Percentiles rank a stretch among this genome's conserved stretches.
phyloP scores from a whole-genome alignment of 306 rosid species.

The Cucurbita pepo region DNA sequence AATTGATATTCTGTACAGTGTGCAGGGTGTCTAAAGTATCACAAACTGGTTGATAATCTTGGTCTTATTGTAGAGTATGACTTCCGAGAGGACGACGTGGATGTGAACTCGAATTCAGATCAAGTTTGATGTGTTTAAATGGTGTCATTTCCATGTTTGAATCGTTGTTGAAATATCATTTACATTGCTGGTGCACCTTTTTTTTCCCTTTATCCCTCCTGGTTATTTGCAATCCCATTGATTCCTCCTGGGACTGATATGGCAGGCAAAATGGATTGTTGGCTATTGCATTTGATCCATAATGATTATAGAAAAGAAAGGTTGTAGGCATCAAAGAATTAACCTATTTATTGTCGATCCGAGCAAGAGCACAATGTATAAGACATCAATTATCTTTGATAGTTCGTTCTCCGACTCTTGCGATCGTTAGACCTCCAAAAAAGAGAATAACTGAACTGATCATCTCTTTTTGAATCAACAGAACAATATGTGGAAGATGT shows the following conservation, averaged over 20 bases:
- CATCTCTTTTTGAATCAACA: constrained; percentile 25
- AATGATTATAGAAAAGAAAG: background rate
- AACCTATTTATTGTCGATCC: too few species aligned
- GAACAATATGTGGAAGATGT: constrained; percentile 56
- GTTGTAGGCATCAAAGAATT: background rate
- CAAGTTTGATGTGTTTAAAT: constrained; percentile 19
- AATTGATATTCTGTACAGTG: constrained; percentile 23
- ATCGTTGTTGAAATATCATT: background rate
- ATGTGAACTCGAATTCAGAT: constrained; percentile 24
- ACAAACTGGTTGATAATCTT: constrained; percentile 70
- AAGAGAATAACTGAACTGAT: background rate
- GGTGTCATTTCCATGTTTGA: background rate
- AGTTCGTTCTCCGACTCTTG: too few species aligned
- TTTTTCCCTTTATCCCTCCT: background rate
- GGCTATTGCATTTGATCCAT: background rate
- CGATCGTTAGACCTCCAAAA: background rate
- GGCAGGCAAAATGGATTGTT: background rate
- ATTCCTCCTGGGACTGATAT: background rate
- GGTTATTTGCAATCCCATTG: background rate
- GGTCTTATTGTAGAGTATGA: constrained; percentile 63
- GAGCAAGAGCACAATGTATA: too few species aligned
- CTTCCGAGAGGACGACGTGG: constrained; percentile 32
- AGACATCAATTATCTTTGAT: too few species aligned
- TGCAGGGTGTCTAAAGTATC: constrained; percentile 73
- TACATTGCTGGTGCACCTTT: background rate